Evolutionary conservation across 2,329 filamentous ascomycete genomes (phyloP).

Genomic region (Pochonia chlamydosporia): DNA sequence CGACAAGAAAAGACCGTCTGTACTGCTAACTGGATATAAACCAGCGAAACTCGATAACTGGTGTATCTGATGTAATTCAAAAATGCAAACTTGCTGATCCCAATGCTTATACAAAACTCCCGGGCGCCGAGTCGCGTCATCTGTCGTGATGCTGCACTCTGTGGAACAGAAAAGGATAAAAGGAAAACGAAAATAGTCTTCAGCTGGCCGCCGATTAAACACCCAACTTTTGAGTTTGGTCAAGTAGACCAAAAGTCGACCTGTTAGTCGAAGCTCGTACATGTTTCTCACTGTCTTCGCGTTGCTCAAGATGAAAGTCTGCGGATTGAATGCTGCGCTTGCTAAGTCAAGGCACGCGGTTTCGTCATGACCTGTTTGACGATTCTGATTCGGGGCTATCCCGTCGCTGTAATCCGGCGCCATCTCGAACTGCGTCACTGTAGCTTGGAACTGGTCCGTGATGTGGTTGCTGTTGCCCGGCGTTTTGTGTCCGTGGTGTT

Average conservation of each 20-base stretch:
- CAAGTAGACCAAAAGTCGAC: not conserved
- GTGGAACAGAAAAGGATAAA: no score
- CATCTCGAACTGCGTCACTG: conserved; percentile 63
- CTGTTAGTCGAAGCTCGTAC: not conserved
- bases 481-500: conserved; percentile 15
- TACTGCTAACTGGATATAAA: not conserved
- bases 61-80: not conserved
- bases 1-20: no score
- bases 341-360: not conserved
- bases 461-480: conserved; percentile 14
- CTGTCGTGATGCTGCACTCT: not conserved
- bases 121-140: conserved; percentile 13
- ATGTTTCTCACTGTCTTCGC: not conserved
- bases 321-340: not conserved
- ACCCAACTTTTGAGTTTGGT: not conserved
- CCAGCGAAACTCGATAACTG: not conserved
- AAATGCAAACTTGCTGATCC: conserved; percentile 10
- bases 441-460: conserved; percentile 75
- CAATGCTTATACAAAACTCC: conserved; percentile 19
- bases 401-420: conserved; percentile 24
- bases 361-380: not conserved
- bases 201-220: not conserved
- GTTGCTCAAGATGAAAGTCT: not conserved
- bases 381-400: conserved; percentile 16
- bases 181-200: no score